Percentiles rank a stretch among this genome's conserved stretches.
phyloP scores from a whole-genome alignment of 106 monocot species.

The Dioscorea dumetorum region DNA sequence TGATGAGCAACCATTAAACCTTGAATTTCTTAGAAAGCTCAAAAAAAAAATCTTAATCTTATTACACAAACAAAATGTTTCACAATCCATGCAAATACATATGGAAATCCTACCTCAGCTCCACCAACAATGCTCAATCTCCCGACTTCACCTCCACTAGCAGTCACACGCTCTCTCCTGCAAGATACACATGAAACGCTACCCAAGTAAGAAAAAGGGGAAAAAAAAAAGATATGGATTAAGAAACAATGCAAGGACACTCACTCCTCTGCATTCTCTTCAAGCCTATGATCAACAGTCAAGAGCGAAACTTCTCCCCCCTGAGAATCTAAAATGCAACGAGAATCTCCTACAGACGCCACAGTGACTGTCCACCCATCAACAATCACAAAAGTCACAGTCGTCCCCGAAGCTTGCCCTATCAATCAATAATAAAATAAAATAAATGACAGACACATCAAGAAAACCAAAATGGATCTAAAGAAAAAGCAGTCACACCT shows the following conservation, averaged over 20 bases:
- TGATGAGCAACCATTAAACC: neutral
- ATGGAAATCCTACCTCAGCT: conserved; percentile 39
- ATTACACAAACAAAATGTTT: too few relatives aligned
- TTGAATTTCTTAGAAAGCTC: too few relatives aligned
- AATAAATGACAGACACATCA: too few relatives aligned
- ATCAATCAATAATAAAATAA: neutral
- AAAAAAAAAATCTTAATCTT: too few relatives aligned
- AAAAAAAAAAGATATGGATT: neutral
- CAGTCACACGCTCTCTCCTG: conserved; percentile 71
- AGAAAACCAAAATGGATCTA: too few relatives aligned
- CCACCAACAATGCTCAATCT: conserved; percentile 76
- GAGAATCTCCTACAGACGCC: conserved; percentile 88
- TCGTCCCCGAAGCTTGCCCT: conserved; percentile 91
- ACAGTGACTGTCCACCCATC: conserved; percentile 93
- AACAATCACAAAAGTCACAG: conserved; percentile 87
- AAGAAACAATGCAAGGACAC: neutral
- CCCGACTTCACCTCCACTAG: conserved; percentile 77
- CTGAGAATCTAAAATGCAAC: conserved; percentile 81
- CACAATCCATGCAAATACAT: too few relatives aligned
- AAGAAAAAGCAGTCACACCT: conserved; percentile 18
- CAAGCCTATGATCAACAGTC: conserved; percentile 88
- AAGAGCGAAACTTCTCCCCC: conserved; percentile 65
- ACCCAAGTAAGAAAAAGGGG: neutral
- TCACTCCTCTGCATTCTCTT: conserved; percentile 93
- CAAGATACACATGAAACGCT: conserved; percentile 3